Evolutionary conservation across 768 basidiomycete species (phyloP), one percentile per base, ranked within the genome.

Genomic region (Podaxis pistillaris): DNA sequence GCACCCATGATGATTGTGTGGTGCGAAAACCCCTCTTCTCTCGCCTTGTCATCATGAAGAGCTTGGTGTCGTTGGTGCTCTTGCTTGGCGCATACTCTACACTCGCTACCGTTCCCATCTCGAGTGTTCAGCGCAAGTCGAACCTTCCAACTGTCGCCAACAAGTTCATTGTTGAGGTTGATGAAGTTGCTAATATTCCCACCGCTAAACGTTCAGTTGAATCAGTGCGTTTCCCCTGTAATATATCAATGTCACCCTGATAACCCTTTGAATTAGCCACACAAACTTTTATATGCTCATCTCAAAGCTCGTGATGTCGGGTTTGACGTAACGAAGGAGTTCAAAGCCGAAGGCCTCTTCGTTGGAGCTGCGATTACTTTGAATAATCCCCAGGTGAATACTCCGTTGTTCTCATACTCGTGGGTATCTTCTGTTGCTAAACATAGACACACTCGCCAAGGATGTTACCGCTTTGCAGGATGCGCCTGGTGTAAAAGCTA

Each of bases 121-220:
- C 79, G 19, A 69, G 67, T 60, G 72, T 82, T 58, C 71, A 78
- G 68, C 73, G 71, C 55, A 74, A 69, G 13, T 73, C 76, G 9
- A 79, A 76, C 50, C 63, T 76, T 17, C 72, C 73, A 13, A 74
- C 70, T 56, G 72, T 83, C 12, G 74, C 81, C 11, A 83, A 84
- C 70, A 80, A 79, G 63, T 86, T 83, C 66, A 84, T 87, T 60
- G 76, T 88, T 58, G 86, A 88, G 66, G 78, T 87, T 17, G 81
- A 84, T 55, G 67, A 65, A 47, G 41, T 74, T 44, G 74, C 78
- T 30, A 67, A 72, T 56, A 75, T 80, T 53, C 71, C 76, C 15
- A 72, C 76, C 12, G 71, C 58, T 24, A 81, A 77, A 63, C 70
- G 76, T 19, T 74, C 74, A 3, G 66, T 68, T 66, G 53, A 67